Evolutionary conservation across 192 early-diverging fungal genomes (phyloP).

Genomic region (Coemansia sp.): DNA sequence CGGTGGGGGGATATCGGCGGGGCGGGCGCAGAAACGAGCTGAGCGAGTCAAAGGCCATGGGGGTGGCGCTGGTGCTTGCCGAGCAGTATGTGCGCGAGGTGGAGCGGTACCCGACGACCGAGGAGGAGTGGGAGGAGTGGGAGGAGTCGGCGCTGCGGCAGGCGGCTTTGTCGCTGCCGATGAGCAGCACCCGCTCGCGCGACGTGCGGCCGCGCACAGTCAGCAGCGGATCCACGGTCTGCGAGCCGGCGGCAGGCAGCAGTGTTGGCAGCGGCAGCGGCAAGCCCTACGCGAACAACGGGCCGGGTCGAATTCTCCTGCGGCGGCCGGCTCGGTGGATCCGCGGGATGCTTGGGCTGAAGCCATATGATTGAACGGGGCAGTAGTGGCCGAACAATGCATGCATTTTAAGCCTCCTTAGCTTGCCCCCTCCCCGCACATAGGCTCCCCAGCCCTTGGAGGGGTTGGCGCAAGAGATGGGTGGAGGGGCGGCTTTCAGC

Average conservation of each 20-base stretch:
- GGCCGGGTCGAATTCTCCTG: background rate
- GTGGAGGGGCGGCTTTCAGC: too few species aligned
- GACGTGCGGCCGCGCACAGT: conserved; percentile 4
- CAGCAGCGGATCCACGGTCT: conserved; percentile 16
- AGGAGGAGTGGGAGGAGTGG: background rate
- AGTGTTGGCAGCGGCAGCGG: background rate
- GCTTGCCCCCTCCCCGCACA: too few species aligned
- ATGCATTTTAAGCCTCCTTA: too few species aligned
- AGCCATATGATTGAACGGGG: background rate
- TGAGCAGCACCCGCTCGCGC: conserved; percentile 15
- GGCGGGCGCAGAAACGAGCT: conserved; percentile 2
- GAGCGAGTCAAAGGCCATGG: conserved; percentile 21
- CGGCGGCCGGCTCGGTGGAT: background rate
- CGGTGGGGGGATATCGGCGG: background rate
- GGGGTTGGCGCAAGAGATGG: too few species aligned
- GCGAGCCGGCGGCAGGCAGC: background rate
- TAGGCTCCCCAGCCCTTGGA: too few species aligned
- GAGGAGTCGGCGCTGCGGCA: background rate
- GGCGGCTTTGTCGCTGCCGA: conserved; percentile 6
- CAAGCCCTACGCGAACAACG: background rate
- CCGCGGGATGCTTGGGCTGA: background rate
- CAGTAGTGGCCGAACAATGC: too few species aligned
- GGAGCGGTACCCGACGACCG: too few species aligned
- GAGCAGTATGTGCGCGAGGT: conserved; percentile 22
- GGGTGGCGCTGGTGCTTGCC: conserved; percentile 20